Evolutionary conservation across 1,139 yeast species (phyloP).

Genomic region (Saccharomyces hybrid): DNA sequence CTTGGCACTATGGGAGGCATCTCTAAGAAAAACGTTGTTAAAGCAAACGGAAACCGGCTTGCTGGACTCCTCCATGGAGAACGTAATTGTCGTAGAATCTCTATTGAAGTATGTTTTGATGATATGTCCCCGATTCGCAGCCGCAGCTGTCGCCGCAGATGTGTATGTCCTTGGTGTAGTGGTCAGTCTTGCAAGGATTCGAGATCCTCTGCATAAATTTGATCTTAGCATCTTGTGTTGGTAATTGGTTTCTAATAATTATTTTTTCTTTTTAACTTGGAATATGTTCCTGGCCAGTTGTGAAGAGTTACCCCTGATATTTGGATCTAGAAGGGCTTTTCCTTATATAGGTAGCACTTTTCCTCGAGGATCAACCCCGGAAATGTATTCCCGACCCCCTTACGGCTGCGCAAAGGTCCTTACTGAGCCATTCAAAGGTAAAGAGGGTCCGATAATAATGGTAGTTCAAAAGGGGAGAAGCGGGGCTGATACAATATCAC

Average conservation of each 20-base stretch:
- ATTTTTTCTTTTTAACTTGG: neutral
- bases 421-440: neutral
- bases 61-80: neutral
- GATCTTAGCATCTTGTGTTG: neutral
- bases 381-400: slow-evolving; percentile 1
- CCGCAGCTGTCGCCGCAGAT: neutral
- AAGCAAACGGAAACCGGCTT: slow-evolving; percentile 36
- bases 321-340: neutral
- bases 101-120: neutral
- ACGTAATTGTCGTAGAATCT: neutral
- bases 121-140: neutral
- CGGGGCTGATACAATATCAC: neutral
- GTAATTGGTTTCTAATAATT: neutral
- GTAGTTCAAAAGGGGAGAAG: neutral
- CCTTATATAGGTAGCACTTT: neutral
- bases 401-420: slow-evolving; percentile 1
- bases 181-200: neutral
- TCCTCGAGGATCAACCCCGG: slow-evolving; percentile 1
- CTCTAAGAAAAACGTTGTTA: slow-evolving; percentile 55
- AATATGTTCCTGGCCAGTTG: neutral
- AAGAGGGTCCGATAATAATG: neutral
- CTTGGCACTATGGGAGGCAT: slow-evolving; percentile 58
- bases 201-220: neutral
- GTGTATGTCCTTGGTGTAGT: neutral
- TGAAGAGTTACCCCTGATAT: neutral